Evolutionary conservation across 192 early-diverging fungal species (phyloP).

Genomic region (Umbelopsis ramanniana): DNA sequence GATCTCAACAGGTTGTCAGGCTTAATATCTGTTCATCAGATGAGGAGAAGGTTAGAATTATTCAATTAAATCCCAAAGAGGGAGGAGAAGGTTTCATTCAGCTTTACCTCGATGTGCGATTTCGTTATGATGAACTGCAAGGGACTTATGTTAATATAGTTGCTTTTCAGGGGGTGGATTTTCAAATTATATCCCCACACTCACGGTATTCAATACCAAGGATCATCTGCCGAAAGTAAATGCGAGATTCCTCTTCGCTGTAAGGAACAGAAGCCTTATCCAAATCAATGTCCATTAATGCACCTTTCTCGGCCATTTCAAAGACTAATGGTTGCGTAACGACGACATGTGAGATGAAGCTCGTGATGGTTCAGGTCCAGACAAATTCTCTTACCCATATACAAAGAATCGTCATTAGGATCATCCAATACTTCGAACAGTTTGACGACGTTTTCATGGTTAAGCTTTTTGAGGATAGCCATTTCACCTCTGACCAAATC

Average conservation of each 20-base stretch:
- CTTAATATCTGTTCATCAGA: slow-evolving; percentile 65
- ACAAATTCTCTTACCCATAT: slow-evolving; percentile 56
- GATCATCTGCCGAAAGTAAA: slow-evolving; percentile 84
- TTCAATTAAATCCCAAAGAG: not conserved
- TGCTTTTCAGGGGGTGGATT: not conserved
- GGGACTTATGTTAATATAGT: not conserved
- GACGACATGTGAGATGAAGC: not conserved
- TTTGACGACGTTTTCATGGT: slow-evolving; percentile 86
- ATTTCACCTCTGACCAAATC: slow-evolving; percentile 87
- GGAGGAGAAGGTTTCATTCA: not conserved
- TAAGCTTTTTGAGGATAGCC: slow-evolving; percentile 93
- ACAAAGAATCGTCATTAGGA: slow-evolving; percentile 77
- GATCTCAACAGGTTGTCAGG: slow-evolving; percentile 93
- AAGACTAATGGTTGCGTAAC: slow-evolving; percentile 65
- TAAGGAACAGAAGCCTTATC: slow-evolving; percentile 57
- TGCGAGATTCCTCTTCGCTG: slow-evolving; percentile 59
- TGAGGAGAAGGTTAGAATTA: not conserved
- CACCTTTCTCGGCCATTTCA: slow-evolving; percentile 86
- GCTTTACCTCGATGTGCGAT: slow-evolving; percentile 83
- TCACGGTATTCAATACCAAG: slow-evolving; percentile 95
- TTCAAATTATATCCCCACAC: slow-evolving; percentile 32
- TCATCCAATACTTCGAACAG: slow-evolving; percentile 95
- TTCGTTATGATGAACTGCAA: slow-evolving; percentile 85
- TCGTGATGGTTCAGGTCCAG: not conserved
- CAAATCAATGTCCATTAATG: slow-evolving; percentile 74